Evolutionary conservation across 2,329 filamentous ascomycete genomes (phyloP), one percentile per base, ranked within the genome.

Genomic region (Peltaster fructicola): DNA sequence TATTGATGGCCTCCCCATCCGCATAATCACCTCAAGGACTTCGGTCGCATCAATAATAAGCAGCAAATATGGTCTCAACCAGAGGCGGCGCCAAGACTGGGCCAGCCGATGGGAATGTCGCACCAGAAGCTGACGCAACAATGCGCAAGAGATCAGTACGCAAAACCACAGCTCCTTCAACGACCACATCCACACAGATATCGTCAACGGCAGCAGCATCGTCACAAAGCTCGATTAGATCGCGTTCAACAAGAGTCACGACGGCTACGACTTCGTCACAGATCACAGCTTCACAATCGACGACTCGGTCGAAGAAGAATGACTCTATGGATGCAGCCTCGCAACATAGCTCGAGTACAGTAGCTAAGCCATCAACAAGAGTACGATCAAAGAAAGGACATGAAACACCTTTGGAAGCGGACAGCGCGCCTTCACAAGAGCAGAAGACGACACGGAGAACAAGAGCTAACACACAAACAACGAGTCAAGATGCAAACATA

Each of bases 121-220:
- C 24, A 15, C 20, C 25, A 9, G 31, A 30, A 13, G 15, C 23
- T 7, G 26, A 32, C 15, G 20, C 32, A 7, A 30, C 37, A 6
- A 30, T 49, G 15, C 35, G 38, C 18, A 49, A 50, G 36, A 49
- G 48, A 30, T 42, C 47, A 8, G 38, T 48, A 8, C 45, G 47
- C 18, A 39, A 36, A 17, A 40, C 37, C 7, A 39, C 45, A 3
- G 35, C 36, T 11, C 26, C 35, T 14, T 42, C 42, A 22, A 24
- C 34, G 7, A 24, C 37, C 14, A 24, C 23, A 8, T 15, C 33
- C 11, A 24, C 29, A 12, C 8, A 28, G 9, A 24, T 28, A 12
- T 15, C 29, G 8, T 14, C 22, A 13, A 29, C 29, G 10, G n/a
- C n/a, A n/a, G n/a, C n/a, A n/a, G n/a, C n/a, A n/a, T n/a, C n/a